Conservation (phyloP, 345 rosid genomes). For the Laguncularia racemosa region DNA sequence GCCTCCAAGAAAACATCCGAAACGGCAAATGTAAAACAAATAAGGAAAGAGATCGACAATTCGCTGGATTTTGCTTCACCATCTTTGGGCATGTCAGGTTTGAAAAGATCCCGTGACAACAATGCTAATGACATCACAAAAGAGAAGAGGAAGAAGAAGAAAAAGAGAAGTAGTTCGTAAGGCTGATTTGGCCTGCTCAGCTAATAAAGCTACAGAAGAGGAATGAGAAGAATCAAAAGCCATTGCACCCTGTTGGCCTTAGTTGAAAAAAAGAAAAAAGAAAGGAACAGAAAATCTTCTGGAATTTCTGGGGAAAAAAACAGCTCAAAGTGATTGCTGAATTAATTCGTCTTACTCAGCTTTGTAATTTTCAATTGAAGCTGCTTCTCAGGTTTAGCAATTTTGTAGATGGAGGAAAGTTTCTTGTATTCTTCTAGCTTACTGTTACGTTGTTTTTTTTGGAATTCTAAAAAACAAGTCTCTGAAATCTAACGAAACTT, state of each 20-base stretch:
- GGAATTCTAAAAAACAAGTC: no score
- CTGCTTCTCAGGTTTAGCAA: slow-evolving; percentile 2
- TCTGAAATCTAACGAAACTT: no score
- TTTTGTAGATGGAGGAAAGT: background rate
- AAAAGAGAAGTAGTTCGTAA: slow-evolving; percentile 18
- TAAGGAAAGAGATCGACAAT: slow-evolving; percentile 45
- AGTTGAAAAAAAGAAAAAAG: no score
- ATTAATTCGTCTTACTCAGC: no score
- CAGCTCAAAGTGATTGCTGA: no score
- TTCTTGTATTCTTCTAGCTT: no score
- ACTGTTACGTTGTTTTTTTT: no score
- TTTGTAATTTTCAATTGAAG: background rate
- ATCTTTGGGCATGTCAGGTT: slow-evolving; percentile 9
- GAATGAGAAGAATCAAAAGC: no score
- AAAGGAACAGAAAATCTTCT: no score
- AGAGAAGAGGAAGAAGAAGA: slow-evolving; percentile 5
- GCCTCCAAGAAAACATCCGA: slow-evolving; percentile 34
- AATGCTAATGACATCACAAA: slow-evolving; percentile 7
- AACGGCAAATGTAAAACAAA: slow-evolving; percentile 29
- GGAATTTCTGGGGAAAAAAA: no score
- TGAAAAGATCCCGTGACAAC: slow-evolving; percentile 24
- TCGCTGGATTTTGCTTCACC: slow-evolving; percentile 21
- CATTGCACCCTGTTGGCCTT: no score
- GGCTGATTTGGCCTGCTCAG: background rate
- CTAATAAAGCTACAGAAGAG: no score